A percentile compares a stretch with the other conserved stretches of the same genome.
Conservation (phyloP, 306 rosid genomes). For the Abrus pulchellus region DNA sequence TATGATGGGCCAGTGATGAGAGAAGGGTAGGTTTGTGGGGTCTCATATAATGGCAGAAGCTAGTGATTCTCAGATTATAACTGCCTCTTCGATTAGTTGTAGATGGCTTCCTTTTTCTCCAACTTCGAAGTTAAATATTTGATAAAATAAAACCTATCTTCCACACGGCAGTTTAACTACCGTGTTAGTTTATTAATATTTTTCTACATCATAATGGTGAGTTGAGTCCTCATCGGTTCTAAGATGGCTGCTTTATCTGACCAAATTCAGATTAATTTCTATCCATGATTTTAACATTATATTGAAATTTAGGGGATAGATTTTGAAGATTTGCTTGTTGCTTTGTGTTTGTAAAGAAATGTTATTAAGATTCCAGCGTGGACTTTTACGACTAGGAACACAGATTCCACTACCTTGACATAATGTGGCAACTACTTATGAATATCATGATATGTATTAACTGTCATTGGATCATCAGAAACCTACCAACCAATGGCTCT, state of each 20-base stretch:
- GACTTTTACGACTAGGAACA: constrained; percentile 22
- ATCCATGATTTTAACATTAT: background rate
- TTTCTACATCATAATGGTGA: background rate
- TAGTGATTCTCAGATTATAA: constrained; percentile 43
- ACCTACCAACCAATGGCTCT: background rate
- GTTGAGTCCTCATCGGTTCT: background rate
- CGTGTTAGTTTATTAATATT: background rate
- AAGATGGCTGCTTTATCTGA: constrained; percentile 30
- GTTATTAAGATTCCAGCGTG: constrained; percentile 35
- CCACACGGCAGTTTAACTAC: constrained; percentile 37
- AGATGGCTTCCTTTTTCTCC: constrained; percentile 36
- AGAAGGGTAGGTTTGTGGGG: constrained; percentile 38
- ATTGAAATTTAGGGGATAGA: background rate
- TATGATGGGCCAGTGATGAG: constrained; percentile 24
- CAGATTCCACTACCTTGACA: constrained; percentile 24
- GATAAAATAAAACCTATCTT: constrained; percentile 23
- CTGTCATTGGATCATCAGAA: constrained; percentile 33
- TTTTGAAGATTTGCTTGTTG: constrained; percentile 47
- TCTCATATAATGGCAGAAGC: constrained; percentile 49
- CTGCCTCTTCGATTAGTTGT: constrained; percentile 15
- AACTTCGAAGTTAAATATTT: constrained; percentile 25
- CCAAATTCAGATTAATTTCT: constrained; percentile 47
- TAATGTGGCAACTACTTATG: constrained; percentile 31
- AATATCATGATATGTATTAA: constrained; percentile 22
- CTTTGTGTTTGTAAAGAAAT: constrained; percentile 46